These are phyloP conservation scores for Paratinospora sagittata DNA, from an alignment of 164 flowering plant species.

Conservation along the genomic window DNA sequence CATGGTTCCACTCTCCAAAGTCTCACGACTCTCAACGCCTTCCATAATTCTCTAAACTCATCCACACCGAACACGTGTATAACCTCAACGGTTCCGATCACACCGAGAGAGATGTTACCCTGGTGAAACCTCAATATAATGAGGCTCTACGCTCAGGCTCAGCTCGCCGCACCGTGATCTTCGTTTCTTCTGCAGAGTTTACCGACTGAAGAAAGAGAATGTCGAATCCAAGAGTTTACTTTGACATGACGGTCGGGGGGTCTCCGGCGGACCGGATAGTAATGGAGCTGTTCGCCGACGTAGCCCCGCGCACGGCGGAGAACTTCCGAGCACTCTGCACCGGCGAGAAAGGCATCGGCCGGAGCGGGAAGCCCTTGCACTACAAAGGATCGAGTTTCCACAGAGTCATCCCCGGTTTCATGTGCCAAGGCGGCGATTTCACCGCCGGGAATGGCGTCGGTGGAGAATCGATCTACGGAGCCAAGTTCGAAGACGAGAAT, in stretches of 20 bases:
- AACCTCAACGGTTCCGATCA: too few relatives aligned
- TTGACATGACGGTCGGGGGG: constrained; percentile 70
- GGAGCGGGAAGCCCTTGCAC: constrained; percentile 33
- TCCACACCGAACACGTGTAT: too few relatives aligned
- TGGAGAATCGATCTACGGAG: constrained; percentile 43
- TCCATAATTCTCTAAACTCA: too few relatives aligned
- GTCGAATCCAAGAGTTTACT: constrained; percentile 74
- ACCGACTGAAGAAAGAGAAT: constrained; percentile 5
- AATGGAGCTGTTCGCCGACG: constrained; percentile 79
- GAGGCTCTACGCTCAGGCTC: too few relatives aligned
- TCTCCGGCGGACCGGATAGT: constrained; percentile 56
- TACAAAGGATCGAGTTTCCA: constrained; percentile 41
- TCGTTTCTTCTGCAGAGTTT: background rate
- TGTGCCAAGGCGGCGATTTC: constrained; percentile 49
- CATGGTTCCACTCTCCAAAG: too few relatives aligned
- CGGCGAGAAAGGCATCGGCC: constrained; percentile 59
- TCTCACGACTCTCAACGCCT: too few relatives aligned
- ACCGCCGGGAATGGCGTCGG: constrained; percentile 43
- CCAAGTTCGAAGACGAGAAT: constrained; percentile 47
- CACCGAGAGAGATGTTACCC: too few relatives aligned
- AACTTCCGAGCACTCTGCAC: constrained; percentile 88
- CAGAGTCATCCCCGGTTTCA: constrained; percentile 38
- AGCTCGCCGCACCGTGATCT: too few relatives aligned
- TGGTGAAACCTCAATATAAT: too few relatives aligned
- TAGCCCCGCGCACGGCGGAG: too few relatives aligned